Evolutionary conservation across 176 grass and related monocot species (phyloP), one percentile per base, ranked within the genome.

Genomic region (Metroxylon sagu): DNA sequence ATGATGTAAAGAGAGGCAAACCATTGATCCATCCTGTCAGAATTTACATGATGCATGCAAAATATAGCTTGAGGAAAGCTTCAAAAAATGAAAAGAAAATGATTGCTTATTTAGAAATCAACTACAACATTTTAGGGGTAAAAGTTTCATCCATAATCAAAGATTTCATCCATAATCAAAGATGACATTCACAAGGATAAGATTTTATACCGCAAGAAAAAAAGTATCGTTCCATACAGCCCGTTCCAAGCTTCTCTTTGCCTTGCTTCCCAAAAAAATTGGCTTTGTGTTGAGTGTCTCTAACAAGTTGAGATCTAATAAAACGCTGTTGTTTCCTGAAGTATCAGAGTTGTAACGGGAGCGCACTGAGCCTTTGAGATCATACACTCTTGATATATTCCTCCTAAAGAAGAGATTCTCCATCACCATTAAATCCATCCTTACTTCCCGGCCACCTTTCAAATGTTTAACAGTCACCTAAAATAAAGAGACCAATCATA

Each of bases 361-460:
- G 48, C 86, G 77, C 23, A 80, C 26, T 2, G 92, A 90, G 53
- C 92, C 92, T 62, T 96, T 96, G 23, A 96, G 74, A 82, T 96
- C 92, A 90, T 96, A 90, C 59, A 90, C 59, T 68, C 72, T 78
- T 16, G 92, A 87, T 82, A 96, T 75, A 53, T 66, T 73, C 73
- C 70, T 76, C 57, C 78, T 80, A 71, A 82, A 96, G 65, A 87
- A 85, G 60, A 96, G 61, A 59, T 96, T 96, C 80, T 96, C 91
- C 86, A 90, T 96, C 29, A 90, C 80, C 86, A 96, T 90, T 16
- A 96, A 52, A 77, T 96, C 83, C 74, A 95, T 90, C 71, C 85
- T 96, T 30, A 67, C 59, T 64, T 90, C 91, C 48, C 83, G 69
- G 21, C 92, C 85, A 58, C 82, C 83, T 96, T 79, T 96, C 28